Evolutionary conservation across 1,139 yeast genomes (phyloP), one percentile per base, ranked within the genome.

Genomic region (Hemisphaericaspora lyxosophila): DNA sequence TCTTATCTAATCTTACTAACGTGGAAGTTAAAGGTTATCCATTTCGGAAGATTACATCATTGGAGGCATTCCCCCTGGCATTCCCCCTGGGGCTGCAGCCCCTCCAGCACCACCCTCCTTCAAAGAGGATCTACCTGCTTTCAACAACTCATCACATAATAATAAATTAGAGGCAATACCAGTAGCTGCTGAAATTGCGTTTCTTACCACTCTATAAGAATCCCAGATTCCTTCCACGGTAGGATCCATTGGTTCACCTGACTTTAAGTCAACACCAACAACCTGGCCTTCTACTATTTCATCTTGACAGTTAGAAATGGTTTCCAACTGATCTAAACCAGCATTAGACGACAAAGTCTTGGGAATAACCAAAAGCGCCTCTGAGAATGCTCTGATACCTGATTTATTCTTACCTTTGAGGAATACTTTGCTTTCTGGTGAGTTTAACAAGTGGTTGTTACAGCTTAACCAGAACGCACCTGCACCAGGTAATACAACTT

Each of bases 191-290:
- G 90, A 82, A 40, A 94, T 71, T 18, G 96, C 96, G 60, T 94
- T 92, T 67, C 98, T 80, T 44, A 92, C 69, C 31, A 92, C 98
- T 50, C 98, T 74, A 70, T 79, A 92, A 26, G 95, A 85, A 65
- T 94, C 99, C 95, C 96, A 94, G 43, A 94, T 80, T 44, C 98
- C 98, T 59, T 88, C 96, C 40, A 86, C 78, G 7, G 88, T 73
- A 33, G 98, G 97, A 58, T 92, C 97, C 78, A 92, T 84, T 38
- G 97, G 95, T 56, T 90, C 97, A 31, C 99, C 99, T 11, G 92
- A 77, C 44, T 79, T 78, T 50, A 94, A 75, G 60, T 94, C 96
- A 41, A 94, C 82, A 42, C 98, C 99, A 32, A 90, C 96, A 28
- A 79, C 75, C 54, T 85, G 82, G 38, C 85, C 92, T 38, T 86